These are phyloP conservation scores for Sedum album DNA, from an alignment of 164 flowering plant species.

Conservation along the genomic window DNA sequence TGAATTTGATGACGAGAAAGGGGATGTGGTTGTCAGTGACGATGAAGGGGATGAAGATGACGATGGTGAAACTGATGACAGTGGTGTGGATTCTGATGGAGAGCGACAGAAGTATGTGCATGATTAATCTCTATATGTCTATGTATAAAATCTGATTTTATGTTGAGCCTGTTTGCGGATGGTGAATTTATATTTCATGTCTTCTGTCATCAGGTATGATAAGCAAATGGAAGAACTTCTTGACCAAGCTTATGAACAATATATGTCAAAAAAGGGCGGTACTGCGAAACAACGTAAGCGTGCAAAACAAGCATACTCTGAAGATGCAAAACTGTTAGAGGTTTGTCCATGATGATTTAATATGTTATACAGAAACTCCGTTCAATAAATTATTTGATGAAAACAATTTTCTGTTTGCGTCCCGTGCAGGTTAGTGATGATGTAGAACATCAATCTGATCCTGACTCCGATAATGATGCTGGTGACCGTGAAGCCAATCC, in stretches of 20 bases:
- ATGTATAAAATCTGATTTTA: neutral
- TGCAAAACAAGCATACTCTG: slow-evolving; percentile 34
- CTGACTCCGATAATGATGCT: slow-evolving; percentile 61
- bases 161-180: neutral
- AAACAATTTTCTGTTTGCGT: neutral
- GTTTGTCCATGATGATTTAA: slow-evolving; percentile 20
- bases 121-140: slow-evolving; percentile 19
- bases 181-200: neutral
- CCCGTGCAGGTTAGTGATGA: slow-evolving; percentile 43
- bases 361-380: neutral
- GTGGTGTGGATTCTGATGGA: slow-evolving; percentile 79
- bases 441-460: slow-evolving; percentile 27
- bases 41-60: slow-evolving; percentile 34
- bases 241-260: slow-evolving; percentile 77
- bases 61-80: slow-evolving; percentile 19
- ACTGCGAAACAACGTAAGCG: slow-evolving; percentile 78
- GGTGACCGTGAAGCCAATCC: slow-evolving; percentile 65
- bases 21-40: slow-evolving; percentile 31
- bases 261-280: slow-evolving; percentile 52
- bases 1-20: slow-evolving; percentile 49
- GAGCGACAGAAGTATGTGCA: slow-evolving; percentile 49
- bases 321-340: slow-evolving; percentile 46
- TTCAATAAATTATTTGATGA: neutral
- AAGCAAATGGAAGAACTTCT: slow-evolving; percentile 60
- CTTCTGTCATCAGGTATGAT: slow-evolving; percentile 48